Base-by-base conservation (phyloP, 164 flowering plant genomes). In the Aristolochia californica region DNA sequence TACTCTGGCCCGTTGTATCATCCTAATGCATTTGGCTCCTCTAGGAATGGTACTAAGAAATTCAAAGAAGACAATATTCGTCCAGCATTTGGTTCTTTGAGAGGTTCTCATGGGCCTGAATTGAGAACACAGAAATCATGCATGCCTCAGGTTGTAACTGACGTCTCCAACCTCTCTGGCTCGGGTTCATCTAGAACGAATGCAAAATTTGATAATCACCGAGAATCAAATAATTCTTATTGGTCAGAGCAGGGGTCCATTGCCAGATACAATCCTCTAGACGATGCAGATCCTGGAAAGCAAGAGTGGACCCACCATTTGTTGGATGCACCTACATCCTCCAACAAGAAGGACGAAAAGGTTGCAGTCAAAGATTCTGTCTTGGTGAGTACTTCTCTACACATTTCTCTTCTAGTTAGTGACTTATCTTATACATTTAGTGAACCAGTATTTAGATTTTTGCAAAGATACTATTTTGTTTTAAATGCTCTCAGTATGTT, bases 161-260 rank as follows among this genome's bases (percentile, higher is more conserved):
- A 76, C 18, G 48, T 77, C 43, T 75, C 86, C 43, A 72, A 72
- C 64, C 75, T 75, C 56, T 78, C 87, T 44, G 76, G 69, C 62
- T 80, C 82, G 22, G 78, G 77, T 44, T 80, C 75, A 25, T 70
- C 64, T 55, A 76, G 78, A 64, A 83, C 72, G 43, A 65, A 52
- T 65, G 78, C 80, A 50, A 63, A 61, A 40, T 65, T 66, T 20
- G 82, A 78, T 43, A 56, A 61, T 27, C 53, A 45, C 27, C 63
- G 72, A 43, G 85, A 77, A 16, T 48, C 62, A 24, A 63, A 70
- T 54, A 27, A 71, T 63, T 47, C 68, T 8, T 73, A 77, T n/a
- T 75, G 81, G 85, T 68, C 62, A 13, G 83, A 66, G 28, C 74
- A 75, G 26, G 59, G 53, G 22, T 47, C 26, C 27, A 74, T 56